Conservation (phyloP, 208 protist genomes). For the Acanthamoeba polyphaga region DNA sequence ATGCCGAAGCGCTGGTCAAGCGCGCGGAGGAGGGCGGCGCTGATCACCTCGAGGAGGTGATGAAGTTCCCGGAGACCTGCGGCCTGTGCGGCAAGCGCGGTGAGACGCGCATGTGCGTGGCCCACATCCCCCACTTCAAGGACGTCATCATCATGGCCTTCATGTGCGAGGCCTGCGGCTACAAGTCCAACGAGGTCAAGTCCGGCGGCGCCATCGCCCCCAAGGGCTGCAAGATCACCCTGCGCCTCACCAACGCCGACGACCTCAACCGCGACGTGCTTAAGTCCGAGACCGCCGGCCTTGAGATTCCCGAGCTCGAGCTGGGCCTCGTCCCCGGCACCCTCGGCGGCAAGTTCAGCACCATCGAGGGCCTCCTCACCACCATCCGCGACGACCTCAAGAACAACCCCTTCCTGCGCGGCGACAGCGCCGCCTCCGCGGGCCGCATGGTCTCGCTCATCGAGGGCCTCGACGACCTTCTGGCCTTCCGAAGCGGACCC, state of each 20-base stretch:
- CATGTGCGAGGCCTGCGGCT: slow-evolving; percentile 90
- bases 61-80: slow-evolving; percentile 78
- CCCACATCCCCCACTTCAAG: slow-evolving; percentile 93
- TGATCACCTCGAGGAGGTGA: slow-evolving; percentile 71
- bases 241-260: slow-evolving; percentile 84
- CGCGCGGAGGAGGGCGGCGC: neutral
- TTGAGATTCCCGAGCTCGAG: slow-evolving; percentile 89
- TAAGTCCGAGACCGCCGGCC: slow-evolving; percentile 91
- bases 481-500: slow-evolving; percentile 34
- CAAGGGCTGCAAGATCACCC: slow-evolving; percentile 82
- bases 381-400: slow-evolving; percentile 83
- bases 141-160: slow-evolving; percentile 91
- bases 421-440: slow-evolving; percentile 79
- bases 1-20: slow-evolving; percentile 50
- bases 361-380: slow-evolving; percentile 90
- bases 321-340: slow-evolving; percentile 87
- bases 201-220: slow-evolving; percentile 88
- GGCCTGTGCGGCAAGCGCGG: slow-evolving; percentile 79
- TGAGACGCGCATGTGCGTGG: slow-evolving; percentile 73
- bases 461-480: slow-evolving; percentile 73
- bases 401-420: slow-evolving; percentile 85
- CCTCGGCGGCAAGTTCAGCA: slow-evolving; percentile 92
- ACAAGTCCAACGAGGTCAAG: slow-evolving; percentile 91
- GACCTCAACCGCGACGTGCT: slow-evolving; percentile 91
- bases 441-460: slow-evolving; percentile 76